A percentile compares a stretch with the other conserved stretches of the same genome.
Conservation (phyloP, 352 stramenopile genomes). For the Phytophthora pluvialis region DNA sequence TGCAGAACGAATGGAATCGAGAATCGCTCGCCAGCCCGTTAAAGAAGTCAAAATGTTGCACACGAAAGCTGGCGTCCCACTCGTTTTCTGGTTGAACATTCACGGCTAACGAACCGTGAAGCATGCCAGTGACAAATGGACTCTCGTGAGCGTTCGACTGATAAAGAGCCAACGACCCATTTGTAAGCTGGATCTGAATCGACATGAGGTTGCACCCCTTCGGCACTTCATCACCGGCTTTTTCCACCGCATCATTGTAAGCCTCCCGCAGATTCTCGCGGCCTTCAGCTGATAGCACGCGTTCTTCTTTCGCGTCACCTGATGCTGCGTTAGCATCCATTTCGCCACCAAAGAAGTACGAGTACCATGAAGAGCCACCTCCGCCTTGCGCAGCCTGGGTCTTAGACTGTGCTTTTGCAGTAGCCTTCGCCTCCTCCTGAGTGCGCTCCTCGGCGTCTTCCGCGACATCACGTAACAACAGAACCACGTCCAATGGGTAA, state of each 20-base stretch:
- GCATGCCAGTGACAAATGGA: slow-evolving; percentile 53
- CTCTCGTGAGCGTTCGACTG: slow-evolving; percentile 47
- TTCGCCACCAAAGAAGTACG: slow-evolving; percentile 76
- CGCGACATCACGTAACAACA: slow-evolving; percentile 62
- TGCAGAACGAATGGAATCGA: slow-evolving; percentile 71
- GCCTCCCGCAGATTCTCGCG: slow-evolving; percentile 72
- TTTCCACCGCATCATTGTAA: slow-evolving; percentile 74
- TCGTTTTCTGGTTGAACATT: slow-evolving; percentile 74
- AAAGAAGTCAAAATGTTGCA: slow-evolving; percentile 74
- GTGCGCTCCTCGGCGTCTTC: slow-evolving; percentile 63
- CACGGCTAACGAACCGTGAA: slow-evolving; percentile 59
- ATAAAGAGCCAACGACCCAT: slow-evolving; percentile 61
- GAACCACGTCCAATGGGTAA: slow-evolving; percentile 75
- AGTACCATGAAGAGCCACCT: slow-evolving; percentile 69
- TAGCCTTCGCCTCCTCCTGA: slow-evolving; percentile 37
- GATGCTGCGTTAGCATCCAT: slow-evolving; percentile 5
- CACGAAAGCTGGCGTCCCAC: slow-evolving; percentile 64
- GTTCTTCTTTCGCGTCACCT: slow-evolving; percentile 36
- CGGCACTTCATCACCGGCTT: slow-evolving; percentile 58
- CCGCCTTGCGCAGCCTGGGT: slow-evolving; percentile 25
- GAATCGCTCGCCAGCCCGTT: slow-evolving; percentile 56
- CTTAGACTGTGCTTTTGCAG: slow-evolving; percentile 25
- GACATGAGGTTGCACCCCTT: slow-evolving; percentile 73
- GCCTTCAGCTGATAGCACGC: slow-evolving; percentile 69
- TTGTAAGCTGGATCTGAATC: slow-evolving; percentile 65